Evolutionary conservation across 1,139 yeast species (phyloP).

Genomic region (Kurtzmaniella quercitrusa): DNA sequence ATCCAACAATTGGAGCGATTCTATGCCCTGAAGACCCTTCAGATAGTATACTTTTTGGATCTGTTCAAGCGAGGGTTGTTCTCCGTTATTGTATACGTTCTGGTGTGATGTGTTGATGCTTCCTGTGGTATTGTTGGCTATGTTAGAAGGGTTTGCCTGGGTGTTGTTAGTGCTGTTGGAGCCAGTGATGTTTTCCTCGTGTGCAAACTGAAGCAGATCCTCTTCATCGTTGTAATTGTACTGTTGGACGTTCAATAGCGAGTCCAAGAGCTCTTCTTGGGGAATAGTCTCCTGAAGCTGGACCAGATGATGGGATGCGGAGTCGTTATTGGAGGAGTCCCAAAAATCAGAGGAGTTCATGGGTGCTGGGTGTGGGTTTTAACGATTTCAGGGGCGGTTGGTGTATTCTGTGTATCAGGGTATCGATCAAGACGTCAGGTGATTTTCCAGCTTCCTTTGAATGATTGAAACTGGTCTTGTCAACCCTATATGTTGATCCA

Average conservation of each 20-base stretch:
- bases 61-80: conserved; percentile 35
- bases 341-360: conserved; percentile 29
- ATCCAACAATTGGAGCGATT: conserved; percentile 57
- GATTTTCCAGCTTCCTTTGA: too few relatives aligned
- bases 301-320: conserved; percentile 23
- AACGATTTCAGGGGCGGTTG: too few relatives aligned
- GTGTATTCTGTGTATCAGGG: too few relatives aligned
- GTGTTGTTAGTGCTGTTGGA: neutral
- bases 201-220: neutral
- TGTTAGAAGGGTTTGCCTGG: neutral
- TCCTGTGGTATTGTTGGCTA: neutral
- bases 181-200: conserved; percentile 1
- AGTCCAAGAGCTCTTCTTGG: conserved; percentile 31
- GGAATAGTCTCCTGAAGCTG: conserved; percentile 32
- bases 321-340: conserved; percentile 13
- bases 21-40: conserved; percentile 54
- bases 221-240: conserved; percentile 1
- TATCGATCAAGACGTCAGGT: too few relatives aligned
- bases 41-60: conserved; percentile 39
- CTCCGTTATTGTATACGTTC: conserved; percentile 5
- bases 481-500: too few relatives aligned
- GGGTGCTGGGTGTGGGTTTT: too few relatives aligned
- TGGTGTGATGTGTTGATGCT: neutral
- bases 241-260: conserved; percentile 16
- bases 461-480: too few relatives aligned